These are phyloP conservation scores for Tetraselmis chui DNA, from an alignment of 139 green algal genomes.

Conservation along the genomic window DNA sequence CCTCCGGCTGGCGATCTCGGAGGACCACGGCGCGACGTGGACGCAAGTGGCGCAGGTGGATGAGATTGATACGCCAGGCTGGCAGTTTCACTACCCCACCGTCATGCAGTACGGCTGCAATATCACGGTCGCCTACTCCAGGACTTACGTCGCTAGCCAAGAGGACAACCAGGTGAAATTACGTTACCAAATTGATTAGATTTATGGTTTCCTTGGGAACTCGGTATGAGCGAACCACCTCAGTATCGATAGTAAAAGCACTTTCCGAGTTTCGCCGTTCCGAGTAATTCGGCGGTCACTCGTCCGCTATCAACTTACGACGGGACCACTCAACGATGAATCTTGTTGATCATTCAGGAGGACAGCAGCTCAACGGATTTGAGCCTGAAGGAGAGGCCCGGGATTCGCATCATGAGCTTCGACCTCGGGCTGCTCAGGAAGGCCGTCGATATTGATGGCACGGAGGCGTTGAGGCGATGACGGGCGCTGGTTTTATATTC, in stretches of 20 bases:
- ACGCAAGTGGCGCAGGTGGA: slow-evolving; percentile 1
- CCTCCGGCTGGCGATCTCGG: slow-evolving; percentile 2
- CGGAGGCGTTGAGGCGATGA: neutral
- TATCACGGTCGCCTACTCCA: neutral
- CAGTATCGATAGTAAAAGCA: no score
- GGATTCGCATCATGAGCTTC: neutral
- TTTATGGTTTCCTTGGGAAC: neutral
- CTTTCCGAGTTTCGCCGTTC: neutral
- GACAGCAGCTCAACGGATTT: neutral
- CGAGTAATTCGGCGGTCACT: neutral
- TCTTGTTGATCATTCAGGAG: no score
- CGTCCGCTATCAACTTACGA: neutral
- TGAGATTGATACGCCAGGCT: slow-evolving; percentile 3
- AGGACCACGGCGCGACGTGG: slow-evolving; percentile 1
- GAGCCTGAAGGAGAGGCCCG: neutral
- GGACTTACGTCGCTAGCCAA: slow-evolving; percentile 1
- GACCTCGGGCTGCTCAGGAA: neutral
- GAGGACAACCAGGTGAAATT: neutral
- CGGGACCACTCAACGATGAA: no score
- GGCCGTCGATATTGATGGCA: neutral
- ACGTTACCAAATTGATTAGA: neutral
- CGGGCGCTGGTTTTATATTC: no score
- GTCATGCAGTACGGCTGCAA: slow-evolving; percentile 11
- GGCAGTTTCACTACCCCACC: slow-evolving; percentile 16
- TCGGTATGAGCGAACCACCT: neutral